Conservation (phyloP, 306 rosid species). For the Cotoneaster glaucophyllus region DNA sequence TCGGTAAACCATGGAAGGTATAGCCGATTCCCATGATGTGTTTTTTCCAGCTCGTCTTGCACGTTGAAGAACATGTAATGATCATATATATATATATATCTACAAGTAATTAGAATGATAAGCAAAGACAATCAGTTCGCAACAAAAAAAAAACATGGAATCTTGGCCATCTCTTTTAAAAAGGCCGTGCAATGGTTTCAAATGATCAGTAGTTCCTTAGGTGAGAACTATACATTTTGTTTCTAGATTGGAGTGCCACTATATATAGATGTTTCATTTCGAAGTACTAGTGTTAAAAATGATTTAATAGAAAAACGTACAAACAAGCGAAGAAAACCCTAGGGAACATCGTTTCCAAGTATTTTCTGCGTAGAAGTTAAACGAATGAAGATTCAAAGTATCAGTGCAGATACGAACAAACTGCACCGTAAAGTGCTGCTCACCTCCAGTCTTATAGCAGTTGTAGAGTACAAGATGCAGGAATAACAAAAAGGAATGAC, state of each 20-base stretch:
- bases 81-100: no score
- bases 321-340: neutral
- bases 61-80: neutral
- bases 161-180: no score
- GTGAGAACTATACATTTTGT: neutral
- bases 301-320: no score
- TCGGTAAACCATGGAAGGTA: constrained; percentile 57
- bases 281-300: no score
- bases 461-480: no score
- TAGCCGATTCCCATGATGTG: constrained; percentile 66
- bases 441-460: no score
- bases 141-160: neutral
- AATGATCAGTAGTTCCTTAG: constrained; percentile 1
- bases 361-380: neutral
- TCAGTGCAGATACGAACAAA: no score
- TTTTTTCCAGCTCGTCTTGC: neutral
- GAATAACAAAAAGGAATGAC: no score
- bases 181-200: no score
- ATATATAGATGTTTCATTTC: neutral
- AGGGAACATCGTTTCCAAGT: neutral
- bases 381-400: neutral
- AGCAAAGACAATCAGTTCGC: neutral
- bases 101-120: neutral
- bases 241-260: neutral
- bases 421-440: no score